These are phyloP conservation scores for Arxiozyma bovina DNA, from an alignment of 1,139 yeast genomes.

Conservation along the genomic window DNA sequence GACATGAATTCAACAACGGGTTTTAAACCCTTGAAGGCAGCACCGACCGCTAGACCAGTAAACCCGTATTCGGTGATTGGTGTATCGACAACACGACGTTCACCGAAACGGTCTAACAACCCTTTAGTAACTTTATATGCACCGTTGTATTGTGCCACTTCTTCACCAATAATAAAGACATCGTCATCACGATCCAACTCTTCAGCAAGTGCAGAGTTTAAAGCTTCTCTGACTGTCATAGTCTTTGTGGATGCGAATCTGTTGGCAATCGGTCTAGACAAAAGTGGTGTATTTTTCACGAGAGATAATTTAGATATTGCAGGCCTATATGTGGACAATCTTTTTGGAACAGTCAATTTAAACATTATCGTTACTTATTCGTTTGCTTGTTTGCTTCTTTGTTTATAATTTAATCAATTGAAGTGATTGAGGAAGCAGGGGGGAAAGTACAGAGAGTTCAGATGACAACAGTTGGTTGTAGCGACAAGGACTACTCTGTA, in stretches of 20 bases:
- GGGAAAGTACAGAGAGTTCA: no score
- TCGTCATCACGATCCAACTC: slow-evolving; percentile 94
- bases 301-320: background rate
- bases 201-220: slow-evolving; percentile 91
- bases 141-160: slow-evolving; percentile 98
- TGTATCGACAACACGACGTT: slow-evolving; percentile 91
- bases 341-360: slow-evolving; percentile 2
- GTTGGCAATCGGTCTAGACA: background rate
- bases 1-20: slow-evolving; percentile 99
- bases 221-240: slow-evolving; percentile 94
- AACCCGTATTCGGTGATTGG: slow-evolving; percentile 99
- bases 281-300: background rate
- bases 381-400: background rate
- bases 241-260: slow-evolving; percentile 40
- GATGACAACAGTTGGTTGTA: background rate
- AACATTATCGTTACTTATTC: background rate
- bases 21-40: slow-evolving; percentile 92
- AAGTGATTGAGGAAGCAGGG: background rate
- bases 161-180: slow-evolving; percentile 96
- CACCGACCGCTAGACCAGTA: slow-evolving; percentile 95
- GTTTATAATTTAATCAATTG: background rate
- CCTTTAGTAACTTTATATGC: slow-evolving; percentile 98
- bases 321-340: background rate
- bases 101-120: slow-evolving; percentile 91
- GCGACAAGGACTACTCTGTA: no score